phyloP scores from a whole-genome alignment of 23 red algal genomes.

The Gracilaria gracilis region DNA sequence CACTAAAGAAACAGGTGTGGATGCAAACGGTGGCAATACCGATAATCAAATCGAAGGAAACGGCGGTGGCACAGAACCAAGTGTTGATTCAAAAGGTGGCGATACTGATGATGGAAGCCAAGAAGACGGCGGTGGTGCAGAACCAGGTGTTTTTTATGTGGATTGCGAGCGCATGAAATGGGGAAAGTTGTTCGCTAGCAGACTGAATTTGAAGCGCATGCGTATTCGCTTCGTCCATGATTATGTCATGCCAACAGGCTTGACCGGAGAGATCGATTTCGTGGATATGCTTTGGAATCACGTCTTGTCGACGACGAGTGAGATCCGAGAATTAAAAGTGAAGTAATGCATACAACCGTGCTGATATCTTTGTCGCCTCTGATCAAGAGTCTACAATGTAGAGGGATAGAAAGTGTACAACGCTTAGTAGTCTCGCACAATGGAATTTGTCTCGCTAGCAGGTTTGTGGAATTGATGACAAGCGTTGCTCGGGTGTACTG shows the following conservation, averaged over 20 bases:
- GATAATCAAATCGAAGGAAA: background rate
- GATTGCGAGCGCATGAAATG: background rate
- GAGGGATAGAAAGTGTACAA: too few species aligned
- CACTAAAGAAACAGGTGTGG: background rate
- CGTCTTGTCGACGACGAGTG: background rate
- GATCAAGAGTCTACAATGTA: too few species aligned
- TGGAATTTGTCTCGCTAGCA: too few species aligned
- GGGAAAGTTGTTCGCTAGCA: background rate
- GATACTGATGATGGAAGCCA: background rate
- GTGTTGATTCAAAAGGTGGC: background rate
- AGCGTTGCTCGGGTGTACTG: too few species aligned
- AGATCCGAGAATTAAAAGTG: too few species aligned
- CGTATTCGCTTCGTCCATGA: conserved; percentile 15
- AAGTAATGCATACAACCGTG: too few species aligned
- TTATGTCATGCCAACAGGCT: background rate
- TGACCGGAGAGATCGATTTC: background rate
- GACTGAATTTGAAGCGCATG: background rate
- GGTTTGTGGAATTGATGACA: too few species aligned
- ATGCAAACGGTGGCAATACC: background rate
- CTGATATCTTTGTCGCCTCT: too few species aligned
- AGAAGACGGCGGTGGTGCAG: background rate
- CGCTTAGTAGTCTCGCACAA: too few species aligned
- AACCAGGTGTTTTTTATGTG: background rate
- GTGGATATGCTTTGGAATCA: conserved; percentile 21
- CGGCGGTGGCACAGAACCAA: background rate